These are phyloP conservation scores for Lizonia empirigonia DNA, from an alignment of 2,329 filamentous ascomycete genomes.

Conservation along the genomic window DNA sequence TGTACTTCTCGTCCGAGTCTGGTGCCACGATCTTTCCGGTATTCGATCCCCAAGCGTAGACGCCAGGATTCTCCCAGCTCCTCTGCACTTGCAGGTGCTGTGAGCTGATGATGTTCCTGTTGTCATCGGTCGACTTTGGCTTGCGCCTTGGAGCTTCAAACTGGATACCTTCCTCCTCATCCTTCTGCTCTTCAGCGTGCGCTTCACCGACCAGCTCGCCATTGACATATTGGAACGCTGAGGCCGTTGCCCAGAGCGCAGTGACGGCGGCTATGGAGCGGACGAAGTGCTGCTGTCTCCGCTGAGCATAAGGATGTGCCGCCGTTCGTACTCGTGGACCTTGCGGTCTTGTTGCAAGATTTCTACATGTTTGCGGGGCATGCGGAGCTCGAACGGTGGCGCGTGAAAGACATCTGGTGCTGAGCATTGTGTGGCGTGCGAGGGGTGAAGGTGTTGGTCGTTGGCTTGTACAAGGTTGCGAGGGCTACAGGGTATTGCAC, in stretches of 20 bases:
- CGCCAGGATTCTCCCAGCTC: conserved; percentile 80
- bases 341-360: conserved; percentile 27
- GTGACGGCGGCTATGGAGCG: conserved; percentile 52
- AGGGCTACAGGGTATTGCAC: not conserved
- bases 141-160: conserved; percentile 70
- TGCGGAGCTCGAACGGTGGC: conserved; percentile 33
- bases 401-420: conserved; percentile 38
- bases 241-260: conserved; percentile 51
- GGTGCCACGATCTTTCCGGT: conserved; percentile 83
- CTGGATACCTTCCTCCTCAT: conserved; percentile 60
- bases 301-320: conserved; percentile 49
- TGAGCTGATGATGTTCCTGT: conserved; percentile 76
- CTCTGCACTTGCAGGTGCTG: conserved; percentile 87
- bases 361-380: conserved; percentile 34
- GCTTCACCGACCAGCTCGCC: conserved; percentile 48
- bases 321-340: conserved; percentile 32
- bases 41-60: conserved; percentile 95
- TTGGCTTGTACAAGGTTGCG: not conserved
- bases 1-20: conserved; percentile 72
- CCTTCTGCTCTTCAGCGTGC: conserved; percentile 58
- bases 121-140: conserved; percentile 68
- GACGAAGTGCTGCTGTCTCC: conserved; percentile 54
- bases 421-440: conserved; percentile 38
- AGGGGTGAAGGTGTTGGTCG: not conserved
- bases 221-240: conserved; percentile 53